Percentiles rank a stretch among this genome's conserved stretches.
Conservation (phyloP, 306 rosid genomes). For the Abrus precatorius region DNA sequence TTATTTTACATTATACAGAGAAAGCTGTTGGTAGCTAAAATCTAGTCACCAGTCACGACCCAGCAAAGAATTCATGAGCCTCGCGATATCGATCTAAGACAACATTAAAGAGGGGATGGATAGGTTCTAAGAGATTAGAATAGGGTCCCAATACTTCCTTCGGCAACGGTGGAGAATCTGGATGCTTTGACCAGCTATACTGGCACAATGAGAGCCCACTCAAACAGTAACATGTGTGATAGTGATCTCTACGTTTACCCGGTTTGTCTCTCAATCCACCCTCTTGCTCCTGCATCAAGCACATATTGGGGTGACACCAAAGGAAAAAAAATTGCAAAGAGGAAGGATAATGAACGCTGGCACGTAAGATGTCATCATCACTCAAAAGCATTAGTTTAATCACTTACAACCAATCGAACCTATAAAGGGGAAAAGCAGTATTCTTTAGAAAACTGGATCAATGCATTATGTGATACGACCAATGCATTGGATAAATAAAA, state of each 20-base stretch:
- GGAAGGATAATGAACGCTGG: slow-evolving; percentile 3
- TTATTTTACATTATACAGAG: slow-evolving; percentile 34
- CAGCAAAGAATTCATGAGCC: slow-evolving; percentile 70
- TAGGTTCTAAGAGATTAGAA: slow-evolving; percentile 78
- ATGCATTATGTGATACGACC: not conserved
- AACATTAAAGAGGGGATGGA: slow-evolving; percentile 86
- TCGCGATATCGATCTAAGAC: slow-evolving; percentile 69
- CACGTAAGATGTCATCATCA: not conserved
- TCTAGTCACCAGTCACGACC: slow-evolving; percentile 41
- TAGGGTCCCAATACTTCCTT: slow-evolving; percentile 73
- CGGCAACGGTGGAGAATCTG: slow-evolving; percentile 67
- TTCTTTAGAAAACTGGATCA: not conserved
- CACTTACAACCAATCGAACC: not conserved
- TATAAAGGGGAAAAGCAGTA: too few species aligned
- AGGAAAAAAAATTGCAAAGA: not conserved
- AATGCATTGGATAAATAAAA: not conserved
- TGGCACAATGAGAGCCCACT: slow-evolving; percentile 93
- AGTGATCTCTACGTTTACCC: slow-evolving; percentile 76
- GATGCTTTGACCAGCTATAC: slow-evolving; percentile 66
- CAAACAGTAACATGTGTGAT: slow-evolving; percentile 93
- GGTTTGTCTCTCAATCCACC: slow-evolving; percentile 96
- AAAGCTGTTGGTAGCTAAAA: slow-evolving; percentile 1
- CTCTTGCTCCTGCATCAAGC: slow-evolving; percentile 66
- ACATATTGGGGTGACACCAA: not conserved
- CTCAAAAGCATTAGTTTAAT: not conserved